Base-by-base conservation (phyloP, 2,329 filamentous ascomycete genomes). In the Chrysosporium queenslandicum region DNA sequence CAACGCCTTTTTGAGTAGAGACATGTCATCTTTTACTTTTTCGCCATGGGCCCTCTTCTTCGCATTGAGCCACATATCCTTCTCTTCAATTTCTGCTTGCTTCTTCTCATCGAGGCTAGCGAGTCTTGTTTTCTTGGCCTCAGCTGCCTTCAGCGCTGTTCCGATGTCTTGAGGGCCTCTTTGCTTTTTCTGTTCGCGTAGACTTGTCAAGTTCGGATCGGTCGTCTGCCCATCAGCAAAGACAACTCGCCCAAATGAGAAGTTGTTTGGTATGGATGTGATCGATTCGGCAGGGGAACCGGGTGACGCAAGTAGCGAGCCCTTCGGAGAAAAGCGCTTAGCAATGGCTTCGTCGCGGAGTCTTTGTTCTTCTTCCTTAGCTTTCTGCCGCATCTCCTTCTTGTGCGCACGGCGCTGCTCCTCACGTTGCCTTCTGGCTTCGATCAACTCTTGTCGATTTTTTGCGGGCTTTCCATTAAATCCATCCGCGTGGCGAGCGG, bases 21-120 rank as follows among this genome's bases (percentile, higher is more conserved):
- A 81, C 57, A 88, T 87, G 66, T 95, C 88, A 64, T 97, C 89
- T 55, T 82, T 82, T 30, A 96, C 84, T 65, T 87, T 86, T 64
- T 95, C 90, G 46, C 92, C 92, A 66, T 94, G 87, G 1, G 85
- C 88, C 21, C 86, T 82, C 69, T 88, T 87, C 69, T 91, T 85
- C 2, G 92, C 92, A 45, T 86, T 91, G 54, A 96, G 76, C 92
- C 92, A 98, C 53, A 83, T 75, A 63, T 98, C 91, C 74, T 97
- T 97, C 69, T 96, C 87, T 55, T 89, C 82, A 41, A 97, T 84
- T 55, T 94, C 87, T 56, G 83, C 83, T 52, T 86, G 85, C 72
- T 95, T 94, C 59, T 81, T 79, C 1, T 84, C 80, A 61, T 91
- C 86, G 63, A 95, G 79, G 25, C 74, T 78, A 41, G 82, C 78